Percentiles rank a stretch among this genome's conserved stretches.
phyloP scores from a whole-genome alignment of 2,329 filamentous ascomycete genomes.

The Scolecobasidium constrictum region DNA sequence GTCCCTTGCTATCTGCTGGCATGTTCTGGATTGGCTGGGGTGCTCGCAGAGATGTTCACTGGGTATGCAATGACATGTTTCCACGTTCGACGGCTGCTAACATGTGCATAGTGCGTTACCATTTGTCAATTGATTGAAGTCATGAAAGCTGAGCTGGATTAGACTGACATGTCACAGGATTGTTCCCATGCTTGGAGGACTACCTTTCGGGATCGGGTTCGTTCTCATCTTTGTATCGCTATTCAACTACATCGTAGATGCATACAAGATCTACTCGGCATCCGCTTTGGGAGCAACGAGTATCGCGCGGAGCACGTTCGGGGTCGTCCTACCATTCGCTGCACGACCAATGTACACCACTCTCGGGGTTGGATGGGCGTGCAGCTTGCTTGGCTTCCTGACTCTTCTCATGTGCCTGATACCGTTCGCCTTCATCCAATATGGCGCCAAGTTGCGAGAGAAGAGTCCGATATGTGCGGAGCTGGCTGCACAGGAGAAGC shows the following conservation, averaged over 20 bases:
- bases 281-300: constrained; percentile 50
- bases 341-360: constrained; percentile 26
- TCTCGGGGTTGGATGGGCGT: constrained; percentile 28
- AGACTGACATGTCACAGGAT: constrained; percentile 24
- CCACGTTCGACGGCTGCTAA: too few relatives aligned
- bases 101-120: too few relatives aligned
- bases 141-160: too few relatives aligned
- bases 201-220: constrained; percentile 18
- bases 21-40: constrained; percentile 7
- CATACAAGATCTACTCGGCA: constrained; percentile 33
- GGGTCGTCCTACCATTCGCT: constrained; percentile 49
- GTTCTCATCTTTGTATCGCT: constrained; percentile 20
- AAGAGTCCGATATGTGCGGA: constrained; percentile 5
- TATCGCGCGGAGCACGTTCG: constrained; percentile 44
- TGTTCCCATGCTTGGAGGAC: constrained; percentile 21
- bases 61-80: too few relatives aligned
- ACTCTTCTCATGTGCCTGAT: constrained; percentile 24
- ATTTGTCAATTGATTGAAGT: too few relatives aligned
- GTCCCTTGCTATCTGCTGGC: background rate
- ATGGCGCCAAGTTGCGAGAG: constrained; percentile 4
- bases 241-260: constrained; percentile 2
- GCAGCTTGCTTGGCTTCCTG: constrained; percentile 28
- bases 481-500: too few relatives aligned
- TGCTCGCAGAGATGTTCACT: background rate
- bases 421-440: constrained; percentile 24